Percentiles rank a stretch among this genome's conserved stretches.
phyloP scores from a whole-genome alignment of 1,284 basidiomycete species.

The Taiwanofungus camphoratus region DNA sequence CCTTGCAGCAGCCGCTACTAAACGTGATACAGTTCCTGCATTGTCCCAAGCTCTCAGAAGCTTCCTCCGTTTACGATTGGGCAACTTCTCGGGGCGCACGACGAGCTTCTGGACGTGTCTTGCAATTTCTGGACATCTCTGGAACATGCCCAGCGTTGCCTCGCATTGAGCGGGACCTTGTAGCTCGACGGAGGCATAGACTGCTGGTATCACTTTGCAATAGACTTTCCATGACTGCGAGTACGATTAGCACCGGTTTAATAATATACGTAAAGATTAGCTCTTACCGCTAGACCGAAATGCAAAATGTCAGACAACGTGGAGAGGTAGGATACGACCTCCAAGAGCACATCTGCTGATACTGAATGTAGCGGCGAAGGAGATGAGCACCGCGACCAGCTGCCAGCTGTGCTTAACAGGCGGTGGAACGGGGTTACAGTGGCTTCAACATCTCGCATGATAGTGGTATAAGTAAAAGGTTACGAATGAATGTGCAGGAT shows the following conservation, averaged over 20 bases:
- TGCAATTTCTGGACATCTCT: conserved; percentile 44
- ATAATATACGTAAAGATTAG: conserved; percentile 9
- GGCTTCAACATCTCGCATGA: too few species aligned
- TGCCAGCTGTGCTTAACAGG: too few species aligned
- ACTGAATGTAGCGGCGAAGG: conserved; percentile 22
- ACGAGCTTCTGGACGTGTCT: conserved; percentile 57
- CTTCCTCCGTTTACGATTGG: conserved; percentile 9
- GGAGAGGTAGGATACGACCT: conserved; percentile 50
- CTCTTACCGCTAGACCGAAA: conserved; percentile 50
- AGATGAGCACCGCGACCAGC: too few species aligned
- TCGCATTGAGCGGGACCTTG: conserved; percentile 49
- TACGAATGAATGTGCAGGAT: too few species aligned
- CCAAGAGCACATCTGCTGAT: conserved; percentile 59
- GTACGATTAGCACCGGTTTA: background rate
- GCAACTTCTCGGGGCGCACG: conserved; percentile 35
- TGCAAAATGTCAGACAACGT: conserved; percentile 48
- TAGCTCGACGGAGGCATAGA: conserved; percentile 54
- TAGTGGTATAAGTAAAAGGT: too few species aligned
- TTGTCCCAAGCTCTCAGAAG: conserved; percentile 19
- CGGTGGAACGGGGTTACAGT: too few species aligned
- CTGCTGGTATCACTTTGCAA: conserved; percentile 43
- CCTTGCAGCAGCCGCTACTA: conserved; percentile 33
- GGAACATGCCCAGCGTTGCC: conserved; percentile 59
- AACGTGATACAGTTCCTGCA: conserved; percentile 24
- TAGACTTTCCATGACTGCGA: conserved; percentile 41